Percentiles rank a stretch among this genome's conserved stretches.
Conservation (phyloP, 352 stramenopile species). For the Phytophthora macrochlamydospora region DNA sequence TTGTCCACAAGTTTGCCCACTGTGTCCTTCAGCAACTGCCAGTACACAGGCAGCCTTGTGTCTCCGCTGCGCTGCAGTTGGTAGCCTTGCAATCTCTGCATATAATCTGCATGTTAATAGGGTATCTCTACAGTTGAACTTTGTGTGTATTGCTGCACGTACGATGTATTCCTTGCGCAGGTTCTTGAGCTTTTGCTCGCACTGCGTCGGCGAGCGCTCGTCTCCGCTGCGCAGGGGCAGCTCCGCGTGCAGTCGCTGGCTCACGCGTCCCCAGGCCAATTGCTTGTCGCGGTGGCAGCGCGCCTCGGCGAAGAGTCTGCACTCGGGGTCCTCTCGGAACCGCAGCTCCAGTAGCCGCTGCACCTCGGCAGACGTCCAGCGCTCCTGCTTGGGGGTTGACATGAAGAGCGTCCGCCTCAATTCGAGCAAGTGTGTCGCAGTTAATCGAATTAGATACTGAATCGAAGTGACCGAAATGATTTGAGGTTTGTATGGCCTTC, state of each 20-base stretch:
- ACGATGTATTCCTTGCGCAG: constrained; percentile 23
- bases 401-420: too few species aligned
- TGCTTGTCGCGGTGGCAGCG: constrained; percentile 15
- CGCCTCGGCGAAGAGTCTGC: constrained; percentile 3
- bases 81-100: neutral
- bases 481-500: neutral
- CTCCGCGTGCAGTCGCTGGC: constrained; percentile 11
- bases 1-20: constrained; percentile 7
- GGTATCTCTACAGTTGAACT: neutral
- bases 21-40: constrained; percentile 15
- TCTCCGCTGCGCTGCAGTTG: neutral
- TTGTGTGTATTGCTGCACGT: neutral
- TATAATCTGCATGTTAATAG: too few species aligned
- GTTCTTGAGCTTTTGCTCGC: constrained; percentile 28
- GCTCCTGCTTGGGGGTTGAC: constrained; percentile 14
- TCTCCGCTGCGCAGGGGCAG: constrained; percentile 17
- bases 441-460: neutral
- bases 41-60: constrained; percentile 10
- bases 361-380: constrained; percentile 18
- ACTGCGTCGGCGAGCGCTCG: constrained; percentile 16
- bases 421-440: neutral
- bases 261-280: constrained; percentile 15
- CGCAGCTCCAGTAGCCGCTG: constrained; percentile 19
- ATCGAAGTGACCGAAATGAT: neutral
- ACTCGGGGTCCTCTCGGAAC: constrained; percentile 9